phyloP scores from a whole-genome alignment of 345 rosid genomes.

The Toxicodendron radicans region DNA sequence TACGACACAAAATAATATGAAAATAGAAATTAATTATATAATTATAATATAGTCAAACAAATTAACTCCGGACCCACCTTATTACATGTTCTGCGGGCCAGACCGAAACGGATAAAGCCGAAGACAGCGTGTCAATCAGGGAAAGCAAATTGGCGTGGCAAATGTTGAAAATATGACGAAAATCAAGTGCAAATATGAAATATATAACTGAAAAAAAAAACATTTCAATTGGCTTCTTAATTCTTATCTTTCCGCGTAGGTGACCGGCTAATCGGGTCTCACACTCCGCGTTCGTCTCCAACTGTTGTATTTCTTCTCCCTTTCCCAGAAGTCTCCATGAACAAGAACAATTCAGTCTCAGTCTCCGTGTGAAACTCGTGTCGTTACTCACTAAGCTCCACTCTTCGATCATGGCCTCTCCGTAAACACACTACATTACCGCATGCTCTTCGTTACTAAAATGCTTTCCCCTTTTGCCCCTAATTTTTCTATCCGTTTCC shows the following conservation, averaged over 20 bases:
- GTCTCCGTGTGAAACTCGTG: conserved; percentile 1
- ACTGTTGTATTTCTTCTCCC: neutral
- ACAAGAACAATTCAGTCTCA: neutral
- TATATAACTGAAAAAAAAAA: too few relatives aligned
- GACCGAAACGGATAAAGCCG: neutral
- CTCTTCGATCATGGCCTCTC: neutral
- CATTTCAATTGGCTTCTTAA: too few relatives aligned
- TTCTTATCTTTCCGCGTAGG: neutral
- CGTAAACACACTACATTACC: neutral
- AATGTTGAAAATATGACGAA: neutral
- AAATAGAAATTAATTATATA: too few relatives aligned
- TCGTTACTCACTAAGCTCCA: neutral
- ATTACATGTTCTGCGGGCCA: too few relatives aligned
- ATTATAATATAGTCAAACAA: too few relatives aligned
- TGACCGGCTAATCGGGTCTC: conserved; percentile 3
- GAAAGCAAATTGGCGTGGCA: conserved; percentile 9
- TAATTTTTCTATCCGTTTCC: conserved; percentile 24
- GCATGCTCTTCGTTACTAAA: neutral
- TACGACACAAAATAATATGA: too few relatives aligned
- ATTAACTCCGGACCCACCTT: too few relatives aligned
- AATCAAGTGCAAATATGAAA: neutral
- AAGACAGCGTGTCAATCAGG: neutral
- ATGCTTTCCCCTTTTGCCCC: conserved; percentile 41
- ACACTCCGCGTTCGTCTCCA: neutral
- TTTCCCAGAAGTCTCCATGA: neutral